Conservation (phyloP, 2,329 filamentous ascomycete genomes). For the Piedraia hortae region DNA sequence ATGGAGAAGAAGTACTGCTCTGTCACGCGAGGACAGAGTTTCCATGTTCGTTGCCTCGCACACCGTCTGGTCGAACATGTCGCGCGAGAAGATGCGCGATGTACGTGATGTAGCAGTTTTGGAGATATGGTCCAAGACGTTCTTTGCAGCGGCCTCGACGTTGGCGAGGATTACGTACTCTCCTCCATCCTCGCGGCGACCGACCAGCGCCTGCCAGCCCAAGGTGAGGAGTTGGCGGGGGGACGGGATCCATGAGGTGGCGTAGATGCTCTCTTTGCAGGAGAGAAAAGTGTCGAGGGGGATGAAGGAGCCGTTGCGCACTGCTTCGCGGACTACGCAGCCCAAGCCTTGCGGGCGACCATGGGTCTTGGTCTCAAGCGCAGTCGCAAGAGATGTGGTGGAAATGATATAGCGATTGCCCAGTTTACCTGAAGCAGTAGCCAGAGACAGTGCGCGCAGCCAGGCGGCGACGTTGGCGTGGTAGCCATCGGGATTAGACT, state of each 20-base stretch:
- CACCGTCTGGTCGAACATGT: conserved; percentile 9
- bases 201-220: conserved; percentile 27
- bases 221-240: conserved; percentile 46
- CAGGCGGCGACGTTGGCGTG: conserved; percentile 53
- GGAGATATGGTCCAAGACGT: conserved; percentile 12
- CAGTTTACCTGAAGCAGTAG: conserved; percentile 34
- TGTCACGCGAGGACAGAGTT: conserved; percentile 15
- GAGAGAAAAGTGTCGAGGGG: conserved; percentile 39
- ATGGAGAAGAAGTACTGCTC: conserved; percentile 19
- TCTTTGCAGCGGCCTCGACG: conserved; percentile 24
- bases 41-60: conserved; percentile 6
- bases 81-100: conserved; percentile 10
- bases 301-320: conserved; percentile 40
- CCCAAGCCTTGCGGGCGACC: conserved; percentile 60
- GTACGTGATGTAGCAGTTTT: conserved; percentile 12
- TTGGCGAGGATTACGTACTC: conserved; percentile 39
- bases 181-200: conserved; percentile 24
- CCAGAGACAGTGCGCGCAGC: conserved; percentile 44
- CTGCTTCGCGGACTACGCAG: conserved; percentile 49
- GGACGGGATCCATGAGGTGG: conserved; percentile 36
- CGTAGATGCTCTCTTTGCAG: conserved; percentile 42
- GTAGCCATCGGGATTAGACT: conserved; percentile 65
- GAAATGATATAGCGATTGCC: conserved; percentile 25
- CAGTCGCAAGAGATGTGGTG: conserved; percentile 35
- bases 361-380: conserved; percentile 48